Evolutionary conservation across 495 filamentous ascomycete genomes (phyloP).

Genomic region (Hypoxylon cercidicola): DNA sequence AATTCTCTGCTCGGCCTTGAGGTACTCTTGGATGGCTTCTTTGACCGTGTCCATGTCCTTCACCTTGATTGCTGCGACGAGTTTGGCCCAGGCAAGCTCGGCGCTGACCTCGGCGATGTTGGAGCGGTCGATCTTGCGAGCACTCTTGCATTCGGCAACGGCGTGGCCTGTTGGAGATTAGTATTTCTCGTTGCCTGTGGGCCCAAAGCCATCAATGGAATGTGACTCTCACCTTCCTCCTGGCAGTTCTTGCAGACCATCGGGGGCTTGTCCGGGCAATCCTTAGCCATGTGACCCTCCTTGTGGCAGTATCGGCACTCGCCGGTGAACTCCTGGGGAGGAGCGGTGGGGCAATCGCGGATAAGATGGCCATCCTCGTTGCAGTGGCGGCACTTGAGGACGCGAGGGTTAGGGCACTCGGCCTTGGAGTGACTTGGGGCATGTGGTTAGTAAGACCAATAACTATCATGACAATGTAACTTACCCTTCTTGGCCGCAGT

Average conservation of each 20-base stretch:
- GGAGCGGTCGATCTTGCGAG: conserved; percentile 73
- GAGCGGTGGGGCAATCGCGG: conserved; percentile 70
- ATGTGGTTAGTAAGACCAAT: conserved; percentile 27
- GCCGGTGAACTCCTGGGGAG: conserved; percentile 56
- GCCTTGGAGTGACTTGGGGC: conserved; percentile 60
- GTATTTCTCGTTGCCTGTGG: conserved; percentile 15
- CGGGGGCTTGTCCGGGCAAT: conserved; percentile 75
- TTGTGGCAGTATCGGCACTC: conserved; percentile 79
- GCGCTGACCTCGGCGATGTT: conserved; percentile 65
- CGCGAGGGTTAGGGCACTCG: conserved; percentile 59
- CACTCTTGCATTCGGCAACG: conserved; percentile 71
- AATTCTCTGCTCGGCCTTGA: conserved; percentile 73
- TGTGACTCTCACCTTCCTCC: conserved; percentile 66
- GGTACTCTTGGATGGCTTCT: conserved; percentile 75
- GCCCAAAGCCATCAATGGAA: neutral
- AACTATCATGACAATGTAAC: conserved; percentile 17
- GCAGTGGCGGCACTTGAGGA: conserved; percentile 50
- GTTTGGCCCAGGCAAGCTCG: conserved; percentile 75
- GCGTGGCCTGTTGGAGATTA: conserved; percentile 66
- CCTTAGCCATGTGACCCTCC: conserved; percentile 71
- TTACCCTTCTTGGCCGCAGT: conserved; percentile 80
- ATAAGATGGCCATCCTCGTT: conserved; percentile 69
- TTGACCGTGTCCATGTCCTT: conserved; percentile 80
- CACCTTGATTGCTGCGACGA: conserved; percentile 70
- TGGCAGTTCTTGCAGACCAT: conserved; percentile 80